A percentile compares a stretch with the other conserved stretches of the same genome.
phyloP scores from a whole-genome alignment of 768 basidiomycete species.

The Tulasnella sp. region DNA sequence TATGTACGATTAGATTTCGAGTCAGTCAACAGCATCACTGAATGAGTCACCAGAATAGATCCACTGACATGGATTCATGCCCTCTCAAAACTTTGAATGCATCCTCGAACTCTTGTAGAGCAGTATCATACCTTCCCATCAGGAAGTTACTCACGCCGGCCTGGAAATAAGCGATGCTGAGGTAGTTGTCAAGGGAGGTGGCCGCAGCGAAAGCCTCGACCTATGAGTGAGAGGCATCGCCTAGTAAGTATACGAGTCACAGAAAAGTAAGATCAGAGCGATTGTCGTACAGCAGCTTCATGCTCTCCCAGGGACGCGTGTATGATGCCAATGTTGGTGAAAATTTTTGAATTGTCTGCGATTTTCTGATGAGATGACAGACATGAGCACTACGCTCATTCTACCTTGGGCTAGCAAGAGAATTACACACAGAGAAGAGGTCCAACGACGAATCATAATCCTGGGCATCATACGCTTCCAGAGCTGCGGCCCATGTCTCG shows the following conservation, averaged over 20 bases:
- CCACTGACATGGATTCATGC: slow-evolving; percentile 66
- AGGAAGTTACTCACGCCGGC: slow-evolving; percentile 87
- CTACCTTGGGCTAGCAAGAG: not conserved
- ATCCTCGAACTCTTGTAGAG: slow-evolving; percentile 73
- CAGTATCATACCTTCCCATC: slow-evolving; percentile 59
- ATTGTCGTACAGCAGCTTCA: slow-evolving; percentile 44
- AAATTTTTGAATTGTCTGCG: slow-evolving; percentile 79
- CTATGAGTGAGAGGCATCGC: not conserved
- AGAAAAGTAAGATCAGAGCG: not conserved
- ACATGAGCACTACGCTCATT: too few relatives aligned
- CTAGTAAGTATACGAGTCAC: not conserved
- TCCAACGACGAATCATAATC: slow-evolving; percentile 67
- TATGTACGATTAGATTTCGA: slow-evolving; percentile 22
- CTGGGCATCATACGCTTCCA: slow-evolving; percentile 77
- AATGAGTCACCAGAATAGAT: not conserved
- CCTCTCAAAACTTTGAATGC: slow-evolving; percentile 70
- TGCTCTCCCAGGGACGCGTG: slow-evolving; percentile 87
- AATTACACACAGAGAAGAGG: slow-evolving; percentile 54
- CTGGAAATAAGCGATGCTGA: slow-evolving; percentile 84
- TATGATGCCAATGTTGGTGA: slow-evolving; percentile 88
- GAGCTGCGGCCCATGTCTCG: slow-evolving; percentile 77
- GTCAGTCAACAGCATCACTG: not conserved
- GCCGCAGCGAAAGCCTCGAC: slow-evolving; percentile 71
- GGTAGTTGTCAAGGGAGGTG: slow-evolving; percentile 65
- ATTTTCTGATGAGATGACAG: slow-evolving; percentile 39